Percentiles rank a stretch among this genome's conserved stretches.
phyloP scores from a whole-genome alignment of 306 rosid species.

The Hippophae gyantsensis region DNA sequence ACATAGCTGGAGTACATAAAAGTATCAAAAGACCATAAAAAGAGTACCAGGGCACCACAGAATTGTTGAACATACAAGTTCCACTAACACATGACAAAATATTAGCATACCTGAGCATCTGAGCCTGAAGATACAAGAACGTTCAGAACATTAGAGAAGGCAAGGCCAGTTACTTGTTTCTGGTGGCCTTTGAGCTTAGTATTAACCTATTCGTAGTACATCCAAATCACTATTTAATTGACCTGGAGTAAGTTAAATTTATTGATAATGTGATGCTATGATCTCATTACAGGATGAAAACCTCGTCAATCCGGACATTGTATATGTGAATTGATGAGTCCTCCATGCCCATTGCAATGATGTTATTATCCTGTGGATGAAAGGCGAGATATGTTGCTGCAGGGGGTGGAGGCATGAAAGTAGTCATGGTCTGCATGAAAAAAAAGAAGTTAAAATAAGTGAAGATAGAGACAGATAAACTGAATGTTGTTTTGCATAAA shows the following conservation, averaged over 20 bases:
- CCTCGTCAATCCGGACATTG: slow-evolving; percentile 11
- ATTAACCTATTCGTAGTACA: slow-evolving; percentile 13
- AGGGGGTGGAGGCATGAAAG: slow-evolving; percentile 25
- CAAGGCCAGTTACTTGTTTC: slow-evolving; percentile 27
- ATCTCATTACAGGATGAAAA: not conserved
- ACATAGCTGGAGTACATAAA: slow-evolving; percentile 18
- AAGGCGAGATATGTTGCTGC: slow-evolving; percentile 29
- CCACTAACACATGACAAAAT: not conserved
- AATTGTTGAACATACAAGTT: not conserved
- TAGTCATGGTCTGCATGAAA: slow-evolving; percentile 16
- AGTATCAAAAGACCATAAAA: not conserved
- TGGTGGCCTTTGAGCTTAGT: slow-evolving; percentile 22
- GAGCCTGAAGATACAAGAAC: slow-evolving; percentile 31
- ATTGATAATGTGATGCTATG: too few species aligned
- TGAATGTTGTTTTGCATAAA: not conserved
- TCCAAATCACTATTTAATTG: not conserved
- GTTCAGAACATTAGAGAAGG: slow-evolving; percentile 20
- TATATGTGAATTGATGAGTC: slow-evolving; percentile 20
- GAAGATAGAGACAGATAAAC: not conserved
- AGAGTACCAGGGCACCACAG: not conserved
- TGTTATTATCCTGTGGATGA: slow-evolving; percentile 23
- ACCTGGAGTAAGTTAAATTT: not conserved
- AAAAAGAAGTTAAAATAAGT: slow-evolving; percentile 1
- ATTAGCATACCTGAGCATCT: slow-evolving; percentile 22
- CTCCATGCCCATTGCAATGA: slow-evolving; percentile 36